Evolutionary conservation across 768 basidiomycete species (phyloP), one percentile per base, ranked within the genome.

Genomic region (Calocybe gangraenosa): DNA sequence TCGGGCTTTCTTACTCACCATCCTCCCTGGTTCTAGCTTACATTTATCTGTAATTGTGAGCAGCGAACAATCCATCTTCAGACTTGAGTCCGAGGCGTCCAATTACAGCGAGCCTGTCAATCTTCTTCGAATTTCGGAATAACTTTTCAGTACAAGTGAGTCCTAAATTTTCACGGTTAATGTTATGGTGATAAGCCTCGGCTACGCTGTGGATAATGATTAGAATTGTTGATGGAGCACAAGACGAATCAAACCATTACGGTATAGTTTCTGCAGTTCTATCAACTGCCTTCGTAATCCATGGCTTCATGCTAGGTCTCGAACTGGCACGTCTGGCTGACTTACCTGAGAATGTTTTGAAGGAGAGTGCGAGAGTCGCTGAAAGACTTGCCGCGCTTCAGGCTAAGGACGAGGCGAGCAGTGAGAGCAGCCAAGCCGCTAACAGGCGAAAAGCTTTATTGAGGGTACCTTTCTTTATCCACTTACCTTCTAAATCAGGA

Each of bases 321-420:
- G 88, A 96, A 54, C 76, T 97, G 20, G 93, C 94, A 10, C 79
- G 80, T 37, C 74, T 95, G 4, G 93, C 92, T 0, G 91, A 93
- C 57, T 70, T 99, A 0, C 95, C 95, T 0, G 50, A 61, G 0
- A 78, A 87, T 37, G 79, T 95, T 10, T 60, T 93, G 33, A 50
- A 56, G 3, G 82, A 87, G 60, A 83, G 77, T 4, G 75, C 65
- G 47, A 68, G 78, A 44, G 78, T 89, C 0, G 78, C 90, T 2
- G 69, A 71, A 11, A 67, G 63, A 7, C 74, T 96, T 8, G 65
- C 73, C 3, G 76, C 76, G 17, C 62, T 82, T 7, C 79, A 88
- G 46, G 69, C 71, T 3, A 73, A 68, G 47, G 64, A 76, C 34
- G 71, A 84, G 58, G 74, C 75, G 62, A 73, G 79, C 33, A 89